A percentile compares a stretch with the other conserved stretches of the same genome.
Evolutionary conservation across 805 yeast genomes (phyloP).

Genomic region (Ogataea wickerhamii): DNA sequence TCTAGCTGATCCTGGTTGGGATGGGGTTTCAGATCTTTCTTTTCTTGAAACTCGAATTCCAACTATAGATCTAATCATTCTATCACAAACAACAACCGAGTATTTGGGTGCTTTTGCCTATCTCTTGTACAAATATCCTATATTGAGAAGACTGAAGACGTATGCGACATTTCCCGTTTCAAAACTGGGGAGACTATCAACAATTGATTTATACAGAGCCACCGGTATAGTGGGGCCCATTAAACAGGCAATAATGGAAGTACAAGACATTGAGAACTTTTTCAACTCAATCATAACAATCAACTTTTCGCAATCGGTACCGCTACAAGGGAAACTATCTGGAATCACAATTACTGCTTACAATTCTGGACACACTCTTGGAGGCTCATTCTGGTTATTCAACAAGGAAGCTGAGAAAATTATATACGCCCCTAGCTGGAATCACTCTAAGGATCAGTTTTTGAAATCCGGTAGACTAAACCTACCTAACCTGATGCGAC

Average conservation of each 20-base stretch:
- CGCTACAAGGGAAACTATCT: conserved; percentile 54
- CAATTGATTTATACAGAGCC: conserved; percentile 77
- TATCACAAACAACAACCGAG: conserved; percentile 84
- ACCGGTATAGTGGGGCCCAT: conserved; percentile 74
- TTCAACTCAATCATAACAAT: conserved; percentile 69
- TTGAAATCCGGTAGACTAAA: conserved; percentile 63
- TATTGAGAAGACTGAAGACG: conserved; percentile 62
- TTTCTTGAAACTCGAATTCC: conserved; percentile 42
- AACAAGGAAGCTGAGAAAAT: conserved; percentile 71
- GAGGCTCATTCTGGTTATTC: conserved; percentile 88
- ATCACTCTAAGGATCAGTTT: conserved; percentile 85
- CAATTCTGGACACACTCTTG: conserved; percentile 89
- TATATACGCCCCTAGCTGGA: conserved; percentile 92
- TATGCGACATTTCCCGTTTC: conserved; percentile 89
- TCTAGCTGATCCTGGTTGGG: conserved; percentile 76
- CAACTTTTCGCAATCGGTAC: conserved; percentile 75
- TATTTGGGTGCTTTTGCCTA: conserved; percentile 77
- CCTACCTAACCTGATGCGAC: conserved; percentile 62
- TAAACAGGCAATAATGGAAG: conserved; percentile 52
- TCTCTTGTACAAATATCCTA: conserved; percentile 56
- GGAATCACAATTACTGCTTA: conserved; percentile 72
- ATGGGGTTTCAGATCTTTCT: conserved; percentile 43
- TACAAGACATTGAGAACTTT: conserved; percentile 71
- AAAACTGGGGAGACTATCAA: conserved; percentile 79
- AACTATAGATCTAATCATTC: conserved; percentile 60